phyloP scores from a whole-genome alignment of 2,329 filamentous ascomycete species.

The Chalaropsis thielavioides region DNA sequence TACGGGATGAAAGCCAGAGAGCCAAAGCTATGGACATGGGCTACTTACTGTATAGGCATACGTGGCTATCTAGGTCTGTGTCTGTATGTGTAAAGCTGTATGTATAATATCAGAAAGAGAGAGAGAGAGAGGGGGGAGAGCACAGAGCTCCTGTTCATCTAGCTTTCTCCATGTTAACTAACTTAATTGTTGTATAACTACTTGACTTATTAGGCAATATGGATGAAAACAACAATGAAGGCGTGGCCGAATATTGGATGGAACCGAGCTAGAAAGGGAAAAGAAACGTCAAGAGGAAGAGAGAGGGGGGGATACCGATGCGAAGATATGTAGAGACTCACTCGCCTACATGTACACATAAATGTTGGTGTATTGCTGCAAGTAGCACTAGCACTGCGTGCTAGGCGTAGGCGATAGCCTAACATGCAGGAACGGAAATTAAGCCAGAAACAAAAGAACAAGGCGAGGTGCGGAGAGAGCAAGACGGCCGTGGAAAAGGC shows the following conservation, averaged over 20 bases:
- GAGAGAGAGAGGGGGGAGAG: too few species aligned
- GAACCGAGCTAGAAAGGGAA: background rate
- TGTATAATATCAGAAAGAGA: too few species aligned
- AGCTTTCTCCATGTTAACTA: too few species aligned
- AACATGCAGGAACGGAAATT: background rate
- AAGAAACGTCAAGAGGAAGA: background rate
- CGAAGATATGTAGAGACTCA: too few species aligned
- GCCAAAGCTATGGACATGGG: background rate
- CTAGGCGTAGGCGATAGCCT: conserved; percentile 1
- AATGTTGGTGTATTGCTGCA: background rate
- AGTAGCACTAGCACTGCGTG: background rate
- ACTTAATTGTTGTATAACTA: too few species aligned
- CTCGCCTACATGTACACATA: background rate
- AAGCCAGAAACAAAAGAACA: background rate
- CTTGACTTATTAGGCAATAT: background rate
- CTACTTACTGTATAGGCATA: background rate
- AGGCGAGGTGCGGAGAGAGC: background rate
- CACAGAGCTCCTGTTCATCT: too few species aligned
- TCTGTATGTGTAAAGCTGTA: too few species aligned
- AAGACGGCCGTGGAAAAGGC: too few species aligned
- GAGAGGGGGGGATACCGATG: too few species aligned
- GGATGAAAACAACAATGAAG: background rate
- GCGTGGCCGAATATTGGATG: background rate
- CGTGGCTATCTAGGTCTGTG: background rate
- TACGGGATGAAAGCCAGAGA: background rate